phyloP scores from a whole-genome alignment of 2,329 filamentous ascomycete genomes.

The Hypomyces rosellus region DNA sequence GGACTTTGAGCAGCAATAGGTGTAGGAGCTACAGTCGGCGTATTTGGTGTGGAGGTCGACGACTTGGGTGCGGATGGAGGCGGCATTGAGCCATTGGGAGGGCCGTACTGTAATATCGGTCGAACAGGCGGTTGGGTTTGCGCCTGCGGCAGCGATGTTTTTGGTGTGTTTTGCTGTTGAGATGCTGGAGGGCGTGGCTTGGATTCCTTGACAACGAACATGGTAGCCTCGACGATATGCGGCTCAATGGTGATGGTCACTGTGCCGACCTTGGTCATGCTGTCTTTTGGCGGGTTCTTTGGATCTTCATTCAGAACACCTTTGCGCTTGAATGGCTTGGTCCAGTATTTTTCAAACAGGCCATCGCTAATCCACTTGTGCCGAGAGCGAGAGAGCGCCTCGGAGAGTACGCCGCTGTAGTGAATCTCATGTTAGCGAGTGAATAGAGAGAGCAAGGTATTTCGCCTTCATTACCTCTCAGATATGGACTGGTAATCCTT shows the following conservation, averaged over 20 bases:
- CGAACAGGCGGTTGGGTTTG: slow-evolving; percentile 28
- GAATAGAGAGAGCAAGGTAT: too few relatives aligned
- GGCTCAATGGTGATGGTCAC: slow-evolving; percentile 73
- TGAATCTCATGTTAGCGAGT: too few relatives aligned
- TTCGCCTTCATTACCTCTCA: slow-evolving; percentile 50
- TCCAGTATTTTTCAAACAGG: slow-evolving; percentile 72
- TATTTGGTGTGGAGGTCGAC: slow-evolving; percentile 14
- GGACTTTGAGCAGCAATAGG: slow-evolving; percentile 15
- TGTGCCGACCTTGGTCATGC: slow-evolving; percentile 66
- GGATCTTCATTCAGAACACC: slow-evolving; percentile 56
- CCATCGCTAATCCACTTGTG: slow-evolving; percentile 66
- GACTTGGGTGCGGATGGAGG: slow-evolving; percentile 37
- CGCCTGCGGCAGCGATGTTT: slow-evolving; percentile 7
- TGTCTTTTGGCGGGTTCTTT: slow-evolving; percentile 63
- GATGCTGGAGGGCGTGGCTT: slow-evolving; percentile 29
- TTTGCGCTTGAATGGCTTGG: slow-evolving; percentile 63
- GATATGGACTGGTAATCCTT: slow-evolving; percentile 68
- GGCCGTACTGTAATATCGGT: slow-evolving; percentile 60
- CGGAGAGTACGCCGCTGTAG: slow-evolving; percentile 63
- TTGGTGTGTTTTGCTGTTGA: slow-evolving; percentile 28
- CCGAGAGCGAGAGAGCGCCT: slow-evolving; percentile 67
- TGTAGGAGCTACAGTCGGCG: slow-evolving; percentile 8
- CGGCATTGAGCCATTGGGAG: slow-evolving; percentile 56
- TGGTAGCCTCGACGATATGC: slow-evolving; percentile 69
- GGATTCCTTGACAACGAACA: slow-evolving; percentile 65